Conservation (phyloP, 306 rosid genomes). For the Dryas alaskensis region DNA sequence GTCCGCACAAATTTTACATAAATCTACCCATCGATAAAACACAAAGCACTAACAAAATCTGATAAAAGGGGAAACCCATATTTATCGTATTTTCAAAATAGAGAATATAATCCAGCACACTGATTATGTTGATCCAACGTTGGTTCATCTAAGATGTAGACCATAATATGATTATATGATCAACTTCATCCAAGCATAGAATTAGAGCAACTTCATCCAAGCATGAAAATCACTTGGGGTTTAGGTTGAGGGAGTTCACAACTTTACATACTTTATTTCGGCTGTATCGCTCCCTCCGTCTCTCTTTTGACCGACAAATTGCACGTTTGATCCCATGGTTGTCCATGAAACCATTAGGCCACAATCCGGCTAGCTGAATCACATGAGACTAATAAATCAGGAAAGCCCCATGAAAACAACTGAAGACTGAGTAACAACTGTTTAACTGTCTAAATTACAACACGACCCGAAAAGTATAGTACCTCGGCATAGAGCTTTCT, state of each 20-base stretch:
- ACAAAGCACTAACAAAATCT: no score
- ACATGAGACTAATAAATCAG: conserved; percentile 3
- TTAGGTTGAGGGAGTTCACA: background rate
- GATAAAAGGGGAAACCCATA: background rate
- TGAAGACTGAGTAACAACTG: background rate
- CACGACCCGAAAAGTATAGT: conserved; percentile 20
- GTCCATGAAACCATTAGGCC: conserved; percentile 97
- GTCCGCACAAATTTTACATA: background rate
- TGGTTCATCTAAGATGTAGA: background rate
- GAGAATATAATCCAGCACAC: background rate
- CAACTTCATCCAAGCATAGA: conserved; percentile 5
- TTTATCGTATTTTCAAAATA: background rate
- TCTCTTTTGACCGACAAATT: conserved; percentile 86
- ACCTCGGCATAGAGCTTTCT: conserved; percentile 95
- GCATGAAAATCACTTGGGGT: background rate
- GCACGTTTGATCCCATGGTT: conserved; percentile 96
- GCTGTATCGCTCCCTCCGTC: conserved; percentile 59
- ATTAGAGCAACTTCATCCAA: background rate
- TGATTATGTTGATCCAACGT: background rate
- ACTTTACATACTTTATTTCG: conserved; percentile 58
- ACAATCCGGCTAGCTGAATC: conserved; percentile 81
- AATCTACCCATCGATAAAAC: no score
- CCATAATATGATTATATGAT: background rate
- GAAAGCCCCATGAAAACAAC: conserved; percentile 6
- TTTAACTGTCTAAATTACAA: no score